Conservation (phyloP, 192 early-diverging fungal species). For the Coemansia brasiliensis region DNA sequence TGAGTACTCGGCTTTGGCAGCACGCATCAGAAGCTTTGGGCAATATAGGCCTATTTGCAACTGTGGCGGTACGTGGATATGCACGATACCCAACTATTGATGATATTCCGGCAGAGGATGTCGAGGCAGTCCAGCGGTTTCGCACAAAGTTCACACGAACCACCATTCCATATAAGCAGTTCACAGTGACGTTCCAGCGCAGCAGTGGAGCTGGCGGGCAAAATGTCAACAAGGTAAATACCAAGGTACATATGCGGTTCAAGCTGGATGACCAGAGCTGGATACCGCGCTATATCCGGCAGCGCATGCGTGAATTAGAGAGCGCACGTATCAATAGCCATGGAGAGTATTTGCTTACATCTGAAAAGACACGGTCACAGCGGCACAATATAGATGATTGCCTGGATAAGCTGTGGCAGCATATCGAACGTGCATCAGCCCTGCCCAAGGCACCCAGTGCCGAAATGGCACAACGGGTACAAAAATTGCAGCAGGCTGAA, state of each 20-base stretch:
- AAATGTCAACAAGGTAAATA: conserved; percentile 93
- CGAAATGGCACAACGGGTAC: conserved; percentile 63
- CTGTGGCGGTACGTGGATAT: conserved; percentile 1
- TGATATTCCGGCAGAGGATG: conserved; percentile 40
- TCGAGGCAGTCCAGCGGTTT: conserved; percentile 56
- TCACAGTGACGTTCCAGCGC: conserved; percentile 63
- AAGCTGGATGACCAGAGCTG: conserved; percentile 63
- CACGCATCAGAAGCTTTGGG: no score
- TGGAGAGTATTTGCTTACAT: conserved; percentile 73
- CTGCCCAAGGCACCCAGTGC: conserved; percentile 67
- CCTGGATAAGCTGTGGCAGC: conserved; percentile 65
- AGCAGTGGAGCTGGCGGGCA: conserved; percentile 88
- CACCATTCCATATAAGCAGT: conserved; percentile 61
- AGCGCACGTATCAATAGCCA: conserved; percentile 63
- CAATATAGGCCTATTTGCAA: no score
- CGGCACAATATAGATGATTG: conserved; percentile 79
- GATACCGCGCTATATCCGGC: conserved; percentile 73
- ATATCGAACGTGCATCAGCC: conserved; percentile 61
- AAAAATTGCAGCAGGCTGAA: conserved; percentile 59
- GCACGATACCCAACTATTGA: conserved; percentile 8
- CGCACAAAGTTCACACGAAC: conserved; percentile 54
- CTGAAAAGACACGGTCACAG: conserved; percentile 76
- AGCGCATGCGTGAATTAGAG: conserved; percentile 59
- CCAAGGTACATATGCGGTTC: conserved; percentile 83
- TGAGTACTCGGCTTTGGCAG: no score